Conservation (phyloP, 2,329 filamentous ascomycete species). For the Fusarium goolgardi region DNA sequence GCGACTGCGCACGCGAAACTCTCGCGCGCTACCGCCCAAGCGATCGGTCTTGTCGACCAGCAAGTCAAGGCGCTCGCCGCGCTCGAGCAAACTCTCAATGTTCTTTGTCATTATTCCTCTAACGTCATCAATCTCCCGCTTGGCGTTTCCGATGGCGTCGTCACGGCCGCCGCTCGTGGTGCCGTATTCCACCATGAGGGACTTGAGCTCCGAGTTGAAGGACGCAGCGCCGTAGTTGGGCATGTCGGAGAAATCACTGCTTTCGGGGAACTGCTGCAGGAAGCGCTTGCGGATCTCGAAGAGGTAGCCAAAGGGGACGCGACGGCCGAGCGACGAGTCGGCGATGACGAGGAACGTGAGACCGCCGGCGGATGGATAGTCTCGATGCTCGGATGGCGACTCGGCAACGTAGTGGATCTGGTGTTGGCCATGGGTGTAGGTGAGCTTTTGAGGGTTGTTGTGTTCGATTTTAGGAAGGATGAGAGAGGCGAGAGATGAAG, state of each 20-base stretch:
- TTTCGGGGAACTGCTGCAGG: slow-evolving; percentile 73
- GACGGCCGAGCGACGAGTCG: slow-evolving; percentile 81
- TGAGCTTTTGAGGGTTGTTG: slow-evolving; percentile 83
- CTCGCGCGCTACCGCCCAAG: slow-evolving; percentile 85
- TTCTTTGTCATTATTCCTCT: slow-evolving; percentile 95
- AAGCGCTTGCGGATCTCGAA: slow-evolving; percentile 92
- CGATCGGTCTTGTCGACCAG: slow-evolving; percentile 97
- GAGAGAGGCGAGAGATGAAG: slow-evolving; percentile 87
- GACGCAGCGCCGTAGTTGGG: slow-evolving; percentile 90
- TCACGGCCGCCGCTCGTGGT: slow-evolving; percentile 78
- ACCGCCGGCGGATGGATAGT: slow-evolving; percentile 74
- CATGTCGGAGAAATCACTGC: slow-evolving; percentile 78
- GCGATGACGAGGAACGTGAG: slow-evolving; percentile 94
- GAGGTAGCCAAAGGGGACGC: slow-evolving; percentile 92
- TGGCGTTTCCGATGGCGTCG: slow-evolving; percentile 85
- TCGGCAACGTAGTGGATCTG: slow-evolving; percentile 97
- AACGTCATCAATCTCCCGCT: slow-evolving; percentile 92
- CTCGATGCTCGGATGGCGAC: slow-evolving; percentile 74
- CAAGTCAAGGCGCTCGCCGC: slow-evolving; percentile 92
- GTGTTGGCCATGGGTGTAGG: slow-evolving; percentile 90
- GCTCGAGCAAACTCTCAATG: slow-evolving; percentile 88
- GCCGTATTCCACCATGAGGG: slow-evolving; percentile 85
- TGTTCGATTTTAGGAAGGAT: slow-evolving; percentile 97
- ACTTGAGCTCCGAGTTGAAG: slow-evolving; percentile 84
- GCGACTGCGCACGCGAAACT: slow-evolving; percentile 88